phyloP scores from a whole-genome alignment of 2,329 filamentous ascomycete species.

The Paradendryphiella salina region DNA sequence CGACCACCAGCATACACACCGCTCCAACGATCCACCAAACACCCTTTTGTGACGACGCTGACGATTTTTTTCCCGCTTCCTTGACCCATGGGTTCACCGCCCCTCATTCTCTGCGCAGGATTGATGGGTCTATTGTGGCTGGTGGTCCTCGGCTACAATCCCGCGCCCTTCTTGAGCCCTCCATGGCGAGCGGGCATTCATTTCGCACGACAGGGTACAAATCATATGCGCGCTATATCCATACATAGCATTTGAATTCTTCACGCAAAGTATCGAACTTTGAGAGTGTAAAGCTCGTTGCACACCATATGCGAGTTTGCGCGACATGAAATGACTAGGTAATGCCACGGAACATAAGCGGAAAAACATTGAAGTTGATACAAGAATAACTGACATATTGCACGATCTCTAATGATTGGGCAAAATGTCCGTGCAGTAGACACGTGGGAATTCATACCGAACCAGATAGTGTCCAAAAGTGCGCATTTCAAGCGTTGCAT shows the following conservation, averaged over 20 bases:
- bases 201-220: not conserved
- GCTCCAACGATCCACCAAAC: not conserved
- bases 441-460: no score
- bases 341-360: no score
- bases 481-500: no score
- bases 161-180: not conserved
- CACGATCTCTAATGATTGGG: no score
- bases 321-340: no score
- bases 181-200: not conserved
- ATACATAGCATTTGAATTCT: not conserved
- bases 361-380: no score
- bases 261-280: not conserved
- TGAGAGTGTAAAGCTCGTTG: no score
- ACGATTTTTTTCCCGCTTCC: not conserved
- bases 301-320: no score
- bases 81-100: not conserved
- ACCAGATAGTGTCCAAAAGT: no score
- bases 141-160: not conserved
- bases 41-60: not conserved
- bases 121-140: not conserved
- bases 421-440: no score
- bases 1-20: not conserved
- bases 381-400: no score
- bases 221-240: not conserved
- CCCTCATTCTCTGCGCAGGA: conserved; percentile 50